These are phyloP conservation scores for Sporothrix luriei DNA, from an alignment of 2,329 filamentous ascomycete species.

Conservation along the genomic window DNA sequence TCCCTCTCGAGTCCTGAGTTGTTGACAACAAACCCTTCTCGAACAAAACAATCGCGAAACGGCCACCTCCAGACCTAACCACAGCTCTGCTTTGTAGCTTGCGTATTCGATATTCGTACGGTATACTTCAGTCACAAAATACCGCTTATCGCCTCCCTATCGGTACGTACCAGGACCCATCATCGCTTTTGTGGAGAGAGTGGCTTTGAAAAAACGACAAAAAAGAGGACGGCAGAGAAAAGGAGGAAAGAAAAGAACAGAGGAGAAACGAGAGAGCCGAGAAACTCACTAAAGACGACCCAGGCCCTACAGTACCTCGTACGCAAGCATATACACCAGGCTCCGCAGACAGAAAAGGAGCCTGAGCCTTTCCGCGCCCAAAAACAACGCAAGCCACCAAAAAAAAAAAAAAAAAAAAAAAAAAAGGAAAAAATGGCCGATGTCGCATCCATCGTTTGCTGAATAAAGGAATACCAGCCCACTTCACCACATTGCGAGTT, in stretches of 20 bases:
- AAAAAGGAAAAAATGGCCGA: conserved; percentile 27
- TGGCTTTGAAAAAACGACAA: neutral
- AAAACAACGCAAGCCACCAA: neutral
- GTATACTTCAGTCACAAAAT: conserved; percentile 16
- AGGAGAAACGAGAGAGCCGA: neutral
- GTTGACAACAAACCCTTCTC: neutral
- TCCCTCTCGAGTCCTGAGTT: conserved; percentile 3
- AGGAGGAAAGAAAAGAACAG: neutral
- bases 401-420: no score
- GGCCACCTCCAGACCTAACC: conserved; percentile 4
- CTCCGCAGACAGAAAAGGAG: conserved; percentile 8
- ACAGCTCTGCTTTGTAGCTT: conserved; percentile 6
- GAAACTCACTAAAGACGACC: conserved; percentile 14
- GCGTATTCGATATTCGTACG: conserved; percentile 1
- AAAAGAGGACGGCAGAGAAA: conserved; percentile 13
- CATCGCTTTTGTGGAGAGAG: conserved; percentile 27
- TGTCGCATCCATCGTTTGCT: conserved; percentile 27
- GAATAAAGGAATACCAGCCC: conserved; percentile 25
- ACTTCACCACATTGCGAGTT: neutral
- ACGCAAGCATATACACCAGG: conserved; percentile 14
- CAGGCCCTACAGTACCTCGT: neutral
- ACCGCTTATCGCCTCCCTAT: conserved; percentile 1
- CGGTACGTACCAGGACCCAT: conserved; percentile 18
- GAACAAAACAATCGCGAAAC: conserved; percentile 1
- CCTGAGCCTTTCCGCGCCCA: neutral